Base-by-base conservation (phyloP, 805 yeast species). In the Metschnikowia reukaufii region DNA sequence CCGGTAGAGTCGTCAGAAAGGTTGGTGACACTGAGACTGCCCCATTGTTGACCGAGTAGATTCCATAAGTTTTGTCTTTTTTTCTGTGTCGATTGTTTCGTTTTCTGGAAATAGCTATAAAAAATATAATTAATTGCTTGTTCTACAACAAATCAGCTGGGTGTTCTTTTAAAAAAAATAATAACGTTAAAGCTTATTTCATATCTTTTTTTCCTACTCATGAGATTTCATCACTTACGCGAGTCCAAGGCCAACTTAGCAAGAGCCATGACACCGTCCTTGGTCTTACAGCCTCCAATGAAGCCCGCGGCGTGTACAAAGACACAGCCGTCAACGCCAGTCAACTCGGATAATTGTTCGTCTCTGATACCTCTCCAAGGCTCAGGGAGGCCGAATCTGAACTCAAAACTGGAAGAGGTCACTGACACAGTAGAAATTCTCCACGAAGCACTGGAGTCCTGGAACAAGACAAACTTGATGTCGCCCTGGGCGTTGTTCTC, bases 301-400 rank as follows among this genome's bases (percentile, higher is more conserved):
- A 94, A 94, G 0, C 99, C 98, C 35, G 96, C 88, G 36, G 98
- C 97, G 59, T 94, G 99, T 48, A 94, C 82, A 62, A 94, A 94
- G 17, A 91, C 81, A 63, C 97, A 88, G 7, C 88, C 96, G 27
- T 80, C 82, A 45, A 94, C 79, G n/a, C 96, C 97, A 30, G 89
- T 73, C 55, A 77, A 70, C 54, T 82, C 73, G 55, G 86, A 79
- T 56, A 94, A 76, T 33, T 75, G 86, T 25, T 87, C 92, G 63
- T 94, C 99, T 64, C 99, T 82, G 39, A 91, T 71, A n/a, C 99
- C 99, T 73, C 99, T 81, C 89, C 96, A 87, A 16, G 81, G 78
- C 65, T 87, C 94, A 12, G 97, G 97, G 49, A 94, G 76, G 25
- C 96, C 86, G 66, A 80, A 79, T 70, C 99, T 82, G 62, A 88